Base-by-base conservation (phyloP, 1,284 basidiomycete species). In the Microbotryum violaceum region DNA sequence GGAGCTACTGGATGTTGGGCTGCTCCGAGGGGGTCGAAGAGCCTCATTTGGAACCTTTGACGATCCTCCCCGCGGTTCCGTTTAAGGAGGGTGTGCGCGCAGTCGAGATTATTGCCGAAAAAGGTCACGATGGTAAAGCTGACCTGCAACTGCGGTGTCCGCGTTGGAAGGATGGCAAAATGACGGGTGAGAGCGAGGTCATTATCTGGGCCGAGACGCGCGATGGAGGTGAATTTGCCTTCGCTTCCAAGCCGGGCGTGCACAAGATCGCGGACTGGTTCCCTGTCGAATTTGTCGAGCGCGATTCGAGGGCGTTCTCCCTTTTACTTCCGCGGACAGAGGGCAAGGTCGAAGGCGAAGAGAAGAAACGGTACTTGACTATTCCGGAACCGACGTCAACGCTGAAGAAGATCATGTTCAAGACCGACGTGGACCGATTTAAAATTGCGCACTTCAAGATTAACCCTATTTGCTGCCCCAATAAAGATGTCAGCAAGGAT, bases 401-500 rank as follows among this genome's bases (percentile, higher is more conserved):
- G 31, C 21, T 50, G 44, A 63, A 60, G 52, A 55, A 45, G 7
- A 20, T 68, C n/a, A 54, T 66, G 8, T 71, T 67, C 60, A 69
- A 71, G 56, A 57, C 66, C 16, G 48, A 47, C 9, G 60, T 56
- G n/a, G 61, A 61, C 49, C 63, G 65, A 48, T 60, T 63, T 27
- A 37, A 56, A 21, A 56, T 67, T 33, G 57, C 69, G 49, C 58
- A 67, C 42, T 71, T 68, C 68, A 63, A 65, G 37, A 54, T 71
- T 59, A 71, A 71, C 52, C 70, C 70, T 49, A 66, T 71, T 29
- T 70, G 66, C 58, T 70, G 69, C 46, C 45, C 63, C 3, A 62
- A 59, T 0, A 54, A 54, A 9, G 57, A 57, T 10, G 55, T 58
- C 21, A 25, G 61, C 18, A 67, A 63, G 47, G 63, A 66, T 21